Evolutionary conservation across 345 rosid species (phyloP), one percentile per base, ranked within the genome.

Genomic region (Noccaea bulbosa): DNA sequence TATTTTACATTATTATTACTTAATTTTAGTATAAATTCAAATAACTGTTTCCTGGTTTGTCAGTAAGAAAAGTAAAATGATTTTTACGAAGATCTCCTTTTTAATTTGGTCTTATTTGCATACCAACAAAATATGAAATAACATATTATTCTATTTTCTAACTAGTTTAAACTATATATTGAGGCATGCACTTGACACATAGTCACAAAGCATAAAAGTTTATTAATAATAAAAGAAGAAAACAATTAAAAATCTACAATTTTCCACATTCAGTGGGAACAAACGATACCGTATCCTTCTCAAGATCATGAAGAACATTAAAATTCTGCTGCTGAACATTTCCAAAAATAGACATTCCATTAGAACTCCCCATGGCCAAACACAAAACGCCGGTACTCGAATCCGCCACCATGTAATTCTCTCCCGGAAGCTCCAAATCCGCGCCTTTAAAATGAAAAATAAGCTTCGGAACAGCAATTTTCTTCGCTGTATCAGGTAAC

Each of bases 291-390:
- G 93, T 87, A 69, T 87, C 83, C 62, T 83, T 83, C 61, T 52
- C 66, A 46, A 94, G 87, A 78, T 94, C 93, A 74, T 94, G 86
- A 10, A 83, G 30, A 10, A 89, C 86, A 85, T 91, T 75, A 41
- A 85, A 61, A 70, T 94, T 89, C 47, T 91, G 99, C 67, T 94
- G 99, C 72, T 94, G 99, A 27, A 94, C 71, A 74, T 94, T 94
- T 45, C 99, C 99, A 3, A 94, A 81, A n/a, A 93, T 87, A 0
- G 98, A 93, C 92, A 91, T 81, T 0, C 96, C 93, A 57, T 69
- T 83, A 0, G 99, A 87, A 14, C 87, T 75, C 35, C 93, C 97
- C 89, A 94, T 89, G 0, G 97, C 97, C 83, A 94, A 81, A 81
- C 99, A 94, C 56, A 78, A 49, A 62, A 89, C 49, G 11, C 95